Evolutionary conservation across 345 rosid species (phyloP), one percentile per base, ranked within the genome.

Genomic region (Eucalyptus marginata): DNA sequence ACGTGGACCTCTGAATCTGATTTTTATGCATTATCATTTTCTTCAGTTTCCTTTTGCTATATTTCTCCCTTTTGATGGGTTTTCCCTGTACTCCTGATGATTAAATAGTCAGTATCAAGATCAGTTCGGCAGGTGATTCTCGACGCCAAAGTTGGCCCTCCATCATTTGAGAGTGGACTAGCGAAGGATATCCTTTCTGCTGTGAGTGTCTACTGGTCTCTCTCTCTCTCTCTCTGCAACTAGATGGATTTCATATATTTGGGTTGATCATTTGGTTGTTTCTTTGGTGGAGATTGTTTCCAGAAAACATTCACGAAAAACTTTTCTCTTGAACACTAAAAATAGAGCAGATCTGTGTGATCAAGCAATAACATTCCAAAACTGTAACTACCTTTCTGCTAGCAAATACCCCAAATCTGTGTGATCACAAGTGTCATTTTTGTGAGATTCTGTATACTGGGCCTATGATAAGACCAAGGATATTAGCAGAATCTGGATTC

Each of bases 121-220:
- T 96, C 99, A 87, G 97, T 97, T 83, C 91, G 71, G 87, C 92
- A 71, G 93, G 97, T 97, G 91, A 93, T 98, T 90, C 93, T 98
- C 59, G 99, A 98, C 90, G 98, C 95, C n/a, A 98, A 98, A 93
- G 96, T 97, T 29, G 98, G 99, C 76, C 99, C 99, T 49, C 99
- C 97, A 62, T 92, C 91, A 87, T 93, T 93, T 92, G 99, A 97
- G 91, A 96, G 94, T 90, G 98, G 97, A 43, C 96, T 98, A 47
- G 96, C 98, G 14, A 91, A 93, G 88, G 98, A 98, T 90, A 94
- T 98, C 87, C 95, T 98, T 56, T 94, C 98, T 83, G 91, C 91
- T 90, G 99, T 97, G 92, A 95, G 99, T 93, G 88, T 64, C 58
- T 71, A 56, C 15, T 56, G 76, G 33, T 88, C 50, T 44, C 43